Conservation (phyloP, 2,329 filamentous ascomycete species). For the Colletotrichum navitas region DNA sequence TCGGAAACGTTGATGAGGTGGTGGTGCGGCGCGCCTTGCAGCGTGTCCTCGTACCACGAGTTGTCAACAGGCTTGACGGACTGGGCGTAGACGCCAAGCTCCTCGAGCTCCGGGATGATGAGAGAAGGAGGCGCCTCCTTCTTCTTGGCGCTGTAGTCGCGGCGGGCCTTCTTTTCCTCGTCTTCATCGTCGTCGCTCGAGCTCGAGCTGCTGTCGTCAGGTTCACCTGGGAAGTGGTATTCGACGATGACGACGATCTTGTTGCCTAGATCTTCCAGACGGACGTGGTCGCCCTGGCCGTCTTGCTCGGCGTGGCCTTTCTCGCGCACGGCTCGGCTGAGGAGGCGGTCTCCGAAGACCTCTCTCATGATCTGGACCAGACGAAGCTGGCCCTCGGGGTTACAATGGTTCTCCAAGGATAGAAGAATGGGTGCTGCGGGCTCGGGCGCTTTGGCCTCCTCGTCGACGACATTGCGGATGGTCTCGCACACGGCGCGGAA, state of each 20-base stretch:
- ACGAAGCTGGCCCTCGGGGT: slow-evolving; percentile 68
- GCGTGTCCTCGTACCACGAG: slow-evolving; percentile 70
- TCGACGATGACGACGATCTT: slow-evolving; percentile 78
- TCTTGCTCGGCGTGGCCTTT: slow-evolving; percentile 69
- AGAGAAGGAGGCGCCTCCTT: slow-evolving; percentile 59
- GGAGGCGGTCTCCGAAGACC: slow-evolving; percentile 70
- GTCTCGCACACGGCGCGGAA: slow-evolving; percentile 76
- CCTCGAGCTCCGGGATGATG: slow-evolving; percentile 75
- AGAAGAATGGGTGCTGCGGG: slow-evolving; percentile 71
- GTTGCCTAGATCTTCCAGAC: slow-evolving; percentile 68
- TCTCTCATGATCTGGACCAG: slow-evolving; percentile 76
- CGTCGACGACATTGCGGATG: slow-evolving; percentile 72
- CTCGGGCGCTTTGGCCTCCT: slow-evolving; percentile 61
- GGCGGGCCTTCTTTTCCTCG: slow-evolving; percentile 54
- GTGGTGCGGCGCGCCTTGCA: slow-evolving; percentile 71
- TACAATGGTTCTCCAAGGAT: slow-evolving; percentile 77
- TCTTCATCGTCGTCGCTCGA: slow-evolving; percentile 57
- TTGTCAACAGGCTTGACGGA: slow-evolving; percentile 76
- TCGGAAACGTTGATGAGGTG: slow-evolving; percentile 79
- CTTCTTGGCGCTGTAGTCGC: slow-evolving; percentile 64
- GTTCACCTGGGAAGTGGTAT: slow-evolving; percentile 70
- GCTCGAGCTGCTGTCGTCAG: slow-evolving; percentile 53
- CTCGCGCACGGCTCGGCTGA: slow-evolving; percentile 68
- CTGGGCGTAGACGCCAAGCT: slow-evolving; percentile 76
- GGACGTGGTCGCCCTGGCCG: slow-evolving; percentile 65